Percentiles rank a stretch among this genome's conserved stretches.
Conservation (phyloP, 2,329 filamentous ascomycete genomes). For the Aspergillus pseudotamarii region DNA sequence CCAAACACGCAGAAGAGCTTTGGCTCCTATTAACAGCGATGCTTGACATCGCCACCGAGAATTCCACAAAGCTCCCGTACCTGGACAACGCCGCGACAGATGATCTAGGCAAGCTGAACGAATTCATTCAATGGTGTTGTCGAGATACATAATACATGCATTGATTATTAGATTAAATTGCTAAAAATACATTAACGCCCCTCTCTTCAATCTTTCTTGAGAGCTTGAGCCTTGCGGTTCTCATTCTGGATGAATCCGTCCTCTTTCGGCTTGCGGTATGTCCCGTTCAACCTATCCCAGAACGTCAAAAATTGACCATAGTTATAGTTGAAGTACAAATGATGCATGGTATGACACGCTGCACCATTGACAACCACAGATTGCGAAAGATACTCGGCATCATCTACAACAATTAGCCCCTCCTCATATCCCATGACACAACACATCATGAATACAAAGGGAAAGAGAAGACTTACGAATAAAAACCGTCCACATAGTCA, state of each 20-base stretch:
- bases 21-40: constrained; percentile 35
- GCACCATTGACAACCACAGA: constrained; percentile 86
- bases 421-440: neutral
- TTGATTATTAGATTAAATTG: neutral
- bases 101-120: constrained; percentile 33
- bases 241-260: constrained; percentile 9
- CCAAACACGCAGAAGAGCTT: constrained; percentile 36
- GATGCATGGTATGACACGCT: constrained; percentile 91
- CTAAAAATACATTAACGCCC: constrained; percentile 2
- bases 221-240: neutral
- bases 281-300: constrained; percentile 85
- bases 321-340: constrained; percentile 86
- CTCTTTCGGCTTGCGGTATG: constrained; percentile 37
- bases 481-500: constrained; percentile 95
- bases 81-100: constrained; percentile 32
- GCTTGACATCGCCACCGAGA: constrained; percentile 23
- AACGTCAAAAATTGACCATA: constrained; percentile 93
- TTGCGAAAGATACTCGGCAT: constrained; percentile 91
- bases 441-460: no score
- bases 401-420: constrained; percentile 51
- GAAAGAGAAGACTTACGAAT: constrained; percentile 58
- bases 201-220: neutral
- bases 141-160: neutral
- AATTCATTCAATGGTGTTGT: constrained; percentile 31
- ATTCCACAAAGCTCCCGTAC: constrained; percentile 22